Evolutionary conservation across 306 rosid genomes (phyloP).

Genomic region (Sindora glabra): DNA sequence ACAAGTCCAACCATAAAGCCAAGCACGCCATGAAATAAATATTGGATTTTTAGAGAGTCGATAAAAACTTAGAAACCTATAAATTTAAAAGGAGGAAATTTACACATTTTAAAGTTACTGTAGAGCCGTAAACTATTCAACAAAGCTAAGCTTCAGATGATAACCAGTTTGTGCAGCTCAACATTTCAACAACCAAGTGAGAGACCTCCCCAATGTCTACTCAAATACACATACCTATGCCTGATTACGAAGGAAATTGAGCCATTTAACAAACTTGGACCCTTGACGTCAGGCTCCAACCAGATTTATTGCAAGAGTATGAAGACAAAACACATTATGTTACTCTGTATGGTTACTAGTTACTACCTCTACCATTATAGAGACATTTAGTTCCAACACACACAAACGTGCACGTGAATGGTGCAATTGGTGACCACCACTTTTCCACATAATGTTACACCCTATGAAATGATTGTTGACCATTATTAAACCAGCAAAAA

Average conservation of each 20-base stretch:
- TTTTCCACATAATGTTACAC: background rate
- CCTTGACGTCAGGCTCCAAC: background rate
- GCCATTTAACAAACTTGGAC: background rate
- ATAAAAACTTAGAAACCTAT: background rate
- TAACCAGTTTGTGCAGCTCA: background rate
- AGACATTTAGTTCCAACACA: too few species aligned
- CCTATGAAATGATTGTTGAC: background rate
- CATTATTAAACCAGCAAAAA: background rate
- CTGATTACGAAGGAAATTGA: background rate
- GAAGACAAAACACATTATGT: too few species aligned
- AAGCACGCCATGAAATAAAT: background rate
- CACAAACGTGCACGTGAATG: too few species aligned
- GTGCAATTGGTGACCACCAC: constrained; percentile 4
- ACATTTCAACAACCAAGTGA: background rate
- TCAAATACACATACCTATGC: background rate
- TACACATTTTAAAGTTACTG: background rate
- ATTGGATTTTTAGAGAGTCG: background rate
- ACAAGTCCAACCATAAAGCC: background rate
- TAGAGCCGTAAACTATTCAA: background rate
- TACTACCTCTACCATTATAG: background rate
- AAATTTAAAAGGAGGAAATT: background rate
- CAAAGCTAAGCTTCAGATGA: background rate
- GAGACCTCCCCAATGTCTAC: too few species aligned
- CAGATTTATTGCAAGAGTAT: background rate
- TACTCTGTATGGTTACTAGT: too few species aligned